Evolutionary conservation across 352 stramenopile species (phyloP).

Genomic region (Thraustochytrium striatum): DNA sequence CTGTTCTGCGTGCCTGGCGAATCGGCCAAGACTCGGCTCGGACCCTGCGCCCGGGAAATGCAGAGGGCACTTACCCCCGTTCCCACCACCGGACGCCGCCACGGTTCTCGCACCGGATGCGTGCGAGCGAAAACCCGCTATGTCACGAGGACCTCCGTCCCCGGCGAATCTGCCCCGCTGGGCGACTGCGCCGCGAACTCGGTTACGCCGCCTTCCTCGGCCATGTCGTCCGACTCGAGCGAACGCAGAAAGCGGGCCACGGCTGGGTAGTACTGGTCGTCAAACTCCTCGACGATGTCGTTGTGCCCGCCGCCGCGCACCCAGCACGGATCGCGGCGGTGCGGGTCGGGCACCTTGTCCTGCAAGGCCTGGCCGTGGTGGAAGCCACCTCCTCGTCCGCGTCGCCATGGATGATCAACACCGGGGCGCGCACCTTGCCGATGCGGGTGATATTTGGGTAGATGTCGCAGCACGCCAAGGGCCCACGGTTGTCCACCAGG

Average conservation of each 20-base stretch:
- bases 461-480: slow-evolving; percentile 51
- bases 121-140: too few species aligned
- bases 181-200: too few species aligned
- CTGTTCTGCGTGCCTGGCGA: too few species aligned
- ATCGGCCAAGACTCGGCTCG: too few species aligned
- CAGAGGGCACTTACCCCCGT: too few species aligned
- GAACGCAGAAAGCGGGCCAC: slow-evolving; percentile 42
- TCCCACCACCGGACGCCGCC: too few species aligned
- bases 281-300: slow-evolving; percentile 51
- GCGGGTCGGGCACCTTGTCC: slow-evolving; percentile 31
- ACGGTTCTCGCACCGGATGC: too few species aligned
- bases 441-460: slow-evolving; percentile 54
- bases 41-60: too few species aligned
- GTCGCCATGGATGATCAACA: slow-evolving; percentile 52
- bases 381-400: slow-evolving; percentile 51
- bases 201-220: too few species aligned
- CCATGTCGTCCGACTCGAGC: too few species aligned
- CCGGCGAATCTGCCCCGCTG: too few species aligned
- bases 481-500: slow-evolving; percentile 44
- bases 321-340: slow-evolving; percentile 44
- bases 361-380: slow-evolving; percentile 43
- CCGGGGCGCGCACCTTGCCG: slow-evolving; percentile 23
- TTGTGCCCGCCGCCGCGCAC: slow-evolving; percentile 50
- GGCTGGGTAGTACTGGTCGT: slow-evolving; percentile 40
- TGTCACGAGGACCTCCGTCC: too few species aligned